These are phyloP conservation scores for Helminthosporium solani DNA, from an alignment of 2,329 filamentous ascomycete genomes.

Conservation along the genomic window DNA sequence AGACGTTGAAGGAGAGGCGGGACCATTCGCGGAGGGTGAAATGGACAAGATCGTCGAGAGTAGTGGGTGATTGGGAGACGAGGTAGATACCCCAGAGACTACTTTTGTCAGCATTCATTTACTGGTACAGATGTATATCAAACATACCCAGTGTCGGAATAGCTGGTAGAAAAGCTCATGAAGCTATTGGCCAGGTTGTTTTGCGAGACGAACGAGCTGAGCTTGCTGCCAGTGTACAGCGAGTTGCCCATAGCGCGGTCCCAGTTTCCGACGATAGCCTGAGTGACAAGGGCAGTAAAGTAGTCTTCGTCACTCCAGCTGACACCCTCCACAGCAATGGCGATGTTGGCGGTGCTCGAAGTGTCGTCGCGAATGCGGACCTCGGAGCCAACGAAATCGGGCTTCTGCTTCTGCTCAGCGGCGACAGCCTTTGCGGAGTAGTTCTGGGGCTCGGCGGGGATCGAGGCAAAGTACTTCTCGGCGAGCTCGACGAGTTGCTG, in stretches of 20 bases:
- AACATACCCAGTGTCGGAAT: constrained; percentile 95
- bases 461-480: constrained; percentile 86
- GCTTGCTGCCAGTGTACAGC: constrained; percentile 95
- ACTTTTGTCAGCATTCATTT: constrained; percentile 31
- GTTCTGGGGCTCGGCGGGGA: constrained; percentile 74
- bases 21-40: constrained; percentile 99
- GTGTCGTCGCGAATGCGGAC: constrained; percentile 94
- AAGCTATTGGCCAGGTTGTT: constrained; percentile 98
- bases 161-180: constrained; percentile 99
- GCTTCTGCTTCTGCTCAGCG: constrained; percentile 77
- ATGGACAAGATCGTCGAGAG: constrained; percentile 93
- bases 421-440: constrained; percentile 70
- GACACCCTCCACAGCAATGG: constrained; percentile 97
- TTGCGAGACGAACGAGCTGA: constrained; percentile 91
- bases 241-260: constrained; percentile 98
- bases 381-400: constrained; percentile 95
- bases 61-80: constrained; percentile 83
- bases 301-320: constrained; percentile 99
- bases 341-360: constrained; percentile 94
- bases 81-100: constrained; percentile 99
- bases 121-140: background rate
- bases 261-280: constrained; percentile 99
- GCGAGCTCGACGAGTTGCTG: constrained; percentile 91
- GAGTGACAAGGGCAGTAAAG: constrained; percentile 95
- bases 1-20: constrained; percentile 85